Percentiles rank a stretch among this genome's conserved stretches.
Evolutionary conservation across 2,329 filamentous ascomycete genomes (phyloP).

Genomic region (Colletotrichum karsti): DNA sequence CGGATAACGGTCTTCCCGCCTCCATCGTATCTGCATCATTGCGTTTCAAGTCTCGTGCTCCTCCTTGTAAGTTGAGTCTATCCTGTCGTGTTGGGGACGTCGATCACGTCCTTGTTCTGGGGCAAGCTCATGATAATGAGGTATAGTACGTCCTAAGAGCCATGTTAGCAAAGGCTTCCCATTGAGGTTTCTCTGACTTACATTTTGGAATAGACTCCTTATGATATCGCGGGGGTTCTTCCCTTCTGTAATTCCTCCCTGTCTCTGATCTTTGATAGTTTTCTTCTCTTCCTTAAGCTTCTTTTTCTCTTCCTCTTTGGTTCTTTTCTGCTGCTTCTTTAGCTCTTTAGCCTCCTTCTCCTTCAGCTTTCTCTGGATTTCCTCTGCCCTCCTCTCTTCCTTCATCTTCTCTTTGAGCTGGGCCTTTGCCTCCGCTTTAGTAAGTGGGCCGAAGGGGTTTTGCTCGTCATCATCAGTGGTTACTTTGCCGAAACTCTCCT

Average conservation of each 20-base stretch:
- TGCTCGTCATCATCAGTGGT: no score
- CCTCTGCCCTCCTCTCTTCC: background rate
- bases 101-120: background rate
- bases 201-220: conserved; percentile 17
- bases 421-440: background rate
- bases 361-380: background rate
- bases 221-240: background rate
- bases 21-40: no score
- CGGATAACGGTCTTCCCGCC: no score
- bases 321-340: background rate
- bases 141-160: conserved; percentile 12
- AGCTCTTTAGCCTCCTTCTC: background rate
- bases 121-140: conserved; percentile 12
- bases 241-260: no score
- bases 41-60: no score
- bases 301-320: background rate
- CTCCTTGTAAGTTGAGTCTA: no score
- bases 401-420: background rate
- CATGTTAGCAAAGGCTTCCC: background rate
- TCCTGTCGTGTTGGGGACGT: no score
- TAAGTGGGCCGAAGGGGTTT: no score
- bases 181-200: background rate
- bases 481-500: no score
- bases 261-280: background rate
- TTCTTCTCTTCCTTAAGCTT: background rate